Evolutionary conservation across 78 protist genomes (phyloP), one percentile per base, ranked within the genome.

Genomic region (Guillardia theta): DNA sequence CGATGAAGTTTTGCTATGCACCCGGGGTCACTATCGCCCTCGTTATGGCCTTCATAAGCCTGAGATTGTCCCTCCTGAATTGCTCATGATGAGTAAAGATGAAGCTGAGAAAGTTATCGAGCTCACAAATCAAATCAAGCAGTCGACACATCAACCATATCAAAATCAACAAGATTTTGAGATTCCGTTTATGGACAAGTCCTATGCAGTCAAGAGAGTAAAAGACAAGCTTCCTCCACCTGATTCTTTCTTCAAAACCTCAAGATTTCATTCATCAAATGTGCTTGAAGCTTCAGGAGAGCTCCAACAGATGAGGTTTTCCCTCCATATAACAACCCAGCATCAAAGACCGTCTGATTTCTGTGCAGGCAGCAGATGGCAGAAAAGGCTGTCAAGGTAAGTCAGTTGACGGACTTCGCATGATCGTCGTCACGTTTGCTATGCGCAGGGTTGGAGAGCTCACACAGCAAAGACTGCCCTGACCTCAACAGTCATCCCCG

Each of bases 401-500:
- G 58, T 50, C 15, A 50, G 15, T 10, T 50, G 58, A 19, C 15
- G 10, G 58, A 50, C 15, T 50, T 15, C 15, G 58, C 58, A 50
- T 50, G 10, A 15, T 15, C 30, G 30, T 50, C 58, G 58, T 10
- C 30, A 50, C 58, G 58, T 50, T 50, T 50, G 58, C 58, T 50
- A 10, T 15, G 58, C 58, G 58, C 78, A 39, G n/a, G 70, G n/a
- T 4, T 94, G 96, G 96, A 24, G 33, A 24, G 27, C 36, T 48
- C 96, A 88, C 92, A 94, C 94, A 3, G 1, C 30, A 12, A 37
- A 24, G 92, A 88, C 94, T 44, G 64, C 27, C 47, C 70, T 24
- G 33, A 54, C 94, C 27, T 27, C 33, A 9, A 0, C 15, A 0
- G 94, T 94, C 15, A 43, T 54, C 45, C 62, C 2, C 1, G 33